These are phyloP conservation scores for Nicotiana otophora DNA, from an alignment of 257 asterid species.

Conservation along the genomic window DNA sequence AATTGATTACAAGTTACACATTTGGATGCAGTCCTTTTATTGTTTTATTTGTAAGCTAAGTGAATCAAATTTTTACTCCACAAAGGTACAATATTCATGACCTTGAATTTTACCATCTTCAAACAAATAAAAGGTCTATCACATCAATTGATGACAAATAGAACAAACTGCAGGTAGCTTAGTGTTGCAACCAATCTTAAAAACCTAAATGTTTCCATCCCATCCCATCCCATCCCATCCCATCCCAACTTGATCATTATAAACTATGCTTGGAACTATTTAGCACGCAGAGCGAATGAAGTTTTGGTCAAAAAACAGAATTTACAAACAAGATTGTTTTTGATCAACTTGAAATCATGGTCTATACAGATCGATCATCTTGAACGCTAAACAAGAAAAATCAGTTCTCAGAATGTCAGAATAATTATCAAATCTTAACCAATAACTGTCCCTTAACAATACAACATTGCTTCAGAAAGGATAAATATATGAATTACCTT, in stretches of 20 bases:
- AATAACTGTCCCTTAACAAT: background rate
- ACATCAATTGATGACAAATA: background rate
- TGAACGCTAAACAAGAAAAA: background rate
- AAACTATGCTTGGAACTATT: background rate
- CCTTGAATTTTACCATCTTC: background rate
- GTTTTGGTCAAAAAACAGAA: background rate
- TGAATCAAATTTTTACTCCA: background rate
- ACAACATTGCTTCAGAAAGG: background rate
- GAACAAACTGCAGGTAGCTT: background rate
- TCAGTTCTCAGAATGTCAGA: background rate
- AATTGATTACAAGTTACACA: background rate
- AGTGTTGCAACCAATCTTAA: background rate
- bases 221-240: background rate
- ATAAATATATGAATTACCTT: background rate
- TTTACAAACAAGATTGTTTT: background rate
- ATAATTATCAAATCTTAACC: background rate
- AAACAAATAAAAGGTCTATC: background rate
- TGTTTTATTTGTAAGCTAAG: background rate
- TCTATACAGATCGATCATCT: background rate
- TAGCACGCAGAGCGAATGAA: background rate
- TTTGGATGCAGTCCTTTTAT: background rate
- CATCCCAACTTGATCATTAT: background rate
- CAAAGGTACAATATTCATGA: background rate
- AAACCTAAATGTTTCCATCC: background rate
- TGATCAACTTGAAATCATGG: background rate